Evolutionary conservation across 768 basidiomycete genomes (phyloP), one percentile per base, ranked within the genome.

Genomic region (Lentinula sp.): DNA sequence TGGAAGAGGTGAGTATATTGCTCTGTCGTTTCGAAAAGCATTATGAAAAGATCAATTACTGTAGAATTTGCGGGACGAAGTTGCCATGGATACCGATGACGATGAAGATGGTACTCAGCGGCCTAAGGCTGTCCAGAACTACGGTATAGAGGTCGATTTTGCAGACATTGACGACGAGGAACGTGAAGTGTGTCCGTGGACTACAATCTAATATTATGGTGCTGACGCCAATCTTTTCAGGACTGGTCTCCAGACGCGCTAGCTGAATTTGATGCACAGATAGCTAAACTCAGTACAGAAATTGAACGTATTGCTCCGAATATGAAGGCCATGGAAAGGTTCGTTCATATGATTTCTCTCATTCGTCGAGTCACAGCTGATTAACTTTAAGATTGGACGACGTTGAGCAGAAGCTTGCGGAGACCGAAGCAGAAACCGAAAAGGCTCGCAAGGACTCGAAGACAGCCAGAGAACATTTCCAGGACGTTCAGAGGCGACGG

Each of bases 261-360:
- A n/a, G 81, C 85, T 16, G 84, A 89, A 63, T 80, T 94, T 33
- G 93, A 96, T 61, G 80, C 85, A 35, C 79, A 83, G 36, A 85
- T 97, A 43, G 67, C 79, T 7, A 90, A 87, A 67, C 74, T 94
- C 32, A 84, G 78, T 57, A 74, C 79, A 10, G 95, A 98, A 65
- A 95, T 98, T 56, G 93, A 95, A 66, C 82, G 85, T 55, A 92
- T 98, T 88, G 91, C 93, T 0, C 95, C 96, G 10, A 99, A 98
- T 70, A 80, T 98, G 84, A 98, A 98, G 72, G 96, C 96, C 0
- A 90, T 95, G 65, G 95, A 98, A 64, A 79, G 88, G 89, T 90
- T 61, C 18, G 86, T 69, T 1, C 51, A 16, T 51, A 36, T 60
- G 33, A 13, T 50, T 45, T 23, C 10, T 42, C 61, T 8, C 64